These are phyloP conservation scores for Puccinia coronata DNA, from an alignment of 1,284 basidiomycete genomes.

Conservation along the genomic window DNA sequence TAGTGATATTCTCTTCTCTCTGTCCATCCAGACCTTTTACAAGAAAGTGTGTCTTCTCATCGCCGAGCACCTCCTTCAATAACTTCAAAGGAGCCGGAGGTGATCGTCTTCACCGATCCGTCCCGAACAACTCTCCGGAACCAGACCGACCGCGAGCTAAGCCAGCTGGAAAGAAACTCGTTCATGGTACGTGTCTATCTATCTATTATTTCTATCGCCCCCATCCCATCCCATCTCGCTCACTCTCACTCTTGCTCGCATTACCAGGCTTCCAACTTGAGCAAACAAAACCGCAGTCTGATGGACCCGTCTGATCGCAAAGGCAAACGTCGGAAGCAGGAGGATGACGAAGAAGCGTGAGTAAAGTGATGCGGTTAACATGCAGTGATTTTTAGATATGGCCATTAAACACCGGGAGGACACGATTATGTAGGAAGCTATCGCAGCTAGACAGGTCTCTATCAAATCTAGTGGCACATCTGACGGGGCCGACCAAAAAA, in stretches of 20 bases:
- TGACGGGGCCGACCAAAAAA: constrained; percentile 11
- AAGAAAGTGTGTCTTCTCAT: neutral
- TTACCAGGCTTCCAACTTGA: constrained; percentile 24
- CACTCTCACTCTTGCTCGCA: neutral
- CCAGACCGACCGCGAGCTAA: neutral
- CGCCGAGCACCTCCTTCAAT: no score
- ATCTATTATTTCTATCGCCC: no score
- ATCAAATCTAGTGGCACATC: constrained; percentile 28
- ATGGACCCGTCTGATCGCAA: neutral
- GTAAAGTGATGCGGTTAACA: neutral
- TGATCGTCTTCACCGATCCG: constrained; percentile 37
- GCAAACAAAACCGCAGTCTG: constrained; percentile 8
- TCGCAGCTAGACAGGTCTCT: constrained; percentile 24
- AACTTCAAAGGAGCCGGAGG: neutral
- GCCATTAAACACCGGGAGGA: neutral
- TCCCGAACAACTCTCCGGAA: neutral
- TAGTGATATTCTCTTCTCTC: neutral
- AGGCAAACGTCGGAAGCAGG: neutral
- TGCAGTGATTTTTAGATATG: neutral
- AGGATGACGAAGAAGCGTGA: constrained; percentile 43
- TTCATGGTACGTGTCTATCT: constrained; percentile 24
- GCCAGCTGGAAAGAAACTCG: constrained; percentile 30
- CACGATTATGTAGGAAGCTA: neutral
- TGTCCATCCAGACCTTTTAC: neutral
- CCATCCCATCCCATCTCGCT: neutral